phyloP scores from a whole-genome alignment of 129 eudicot species.

The Artemisia annua region DNA sequence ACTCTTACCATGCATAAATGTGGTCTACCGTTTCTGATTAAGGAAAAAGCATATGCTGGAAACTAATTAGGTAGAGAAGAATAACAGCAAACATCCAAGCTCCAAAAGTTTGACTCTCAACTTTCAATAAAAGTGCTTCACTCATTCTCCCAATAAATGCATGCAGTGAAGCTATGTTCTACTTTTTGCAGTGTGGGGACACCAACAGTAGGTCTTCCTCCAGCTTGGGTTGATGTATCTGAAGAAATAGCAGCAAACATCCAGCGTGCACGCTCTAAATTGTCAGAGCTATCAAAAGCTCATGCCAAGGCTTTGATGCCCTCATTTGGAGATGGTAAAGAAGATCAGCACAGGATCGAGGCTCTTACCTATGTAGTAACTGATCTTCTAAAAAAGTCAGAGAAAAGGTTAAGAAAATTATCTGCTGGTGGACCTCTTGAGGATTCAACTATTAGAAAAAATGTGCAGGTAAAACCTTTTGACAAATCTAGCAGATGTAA shows the following conservation, averaged over 20 bases:
- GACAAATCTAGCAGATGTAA: neutral
- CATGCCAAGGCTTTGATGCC: constrained; percentile 94
- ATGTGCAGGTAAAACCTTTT: constrained; percentile 68
- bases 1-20: too few species aligned
- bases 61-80: too few species aligned
- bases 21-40: too few species aligned
- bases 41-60: too few species aligned
- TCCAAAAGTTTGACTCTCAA: neutral
- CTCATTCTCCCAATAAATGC: too few species aligned
- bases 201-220: constrained; percentile 80
- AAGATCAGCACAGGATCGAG: constrained; percentile 81
- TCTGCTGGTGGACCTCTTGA: constrained; percentile 78
- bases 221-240: constrained; percentile 96
- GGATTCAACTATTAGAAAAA: constrained; percentile 83
- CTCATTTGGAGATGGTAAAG: constrained; percentile 89
- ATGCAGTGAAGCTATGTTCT: neutral
- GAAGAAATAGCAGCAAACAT: constrained; percentile 79
- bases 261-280: constrained; percentile 57
- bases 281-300: constrained; percentile 81
- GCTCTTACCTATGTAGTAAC: constrained; percentile 77
- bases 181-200: constrained; percentile 55
- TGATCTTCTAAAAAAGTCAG: constrained; percentile 63
- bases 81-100: neutral
- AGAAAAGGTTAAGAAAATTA: constrained; percentile 62
- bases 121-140: too few species aligned